Percentiles rank a stretch among this genome's conserved stretches.
Conservation (phyloP, 768 basidiomycete species). For the Termitomyces eurrhizus region DNA sequence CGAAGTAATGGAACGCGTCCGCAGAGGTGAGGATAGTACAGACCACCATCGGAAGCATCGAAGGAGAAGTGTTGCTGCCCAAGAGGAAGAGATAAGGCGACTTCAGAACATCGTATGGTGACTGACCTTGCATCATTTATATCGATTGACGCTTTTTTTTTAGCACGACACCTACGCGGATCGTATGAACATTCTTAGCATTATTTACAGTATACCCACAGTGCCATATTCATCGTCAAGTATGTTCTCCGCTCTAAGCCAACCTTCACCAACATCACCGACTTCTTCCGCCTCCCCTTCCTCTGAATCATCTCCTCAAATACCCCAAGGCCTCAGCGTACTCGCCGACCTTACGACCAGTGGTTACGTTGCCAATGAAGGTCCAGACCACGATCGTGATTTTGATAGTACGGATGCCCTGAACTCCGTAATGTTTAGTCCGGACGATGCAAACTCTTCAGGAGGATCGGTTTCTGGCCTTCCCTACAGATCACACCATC, state of each 20-base stretch:
- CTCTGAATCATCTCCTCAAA: slow-evolving; percentile 42
- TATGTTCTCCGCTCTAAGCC: slow-evolving; percentile 32
- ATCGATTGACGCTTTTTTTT: slow-evolving; percentile 7
- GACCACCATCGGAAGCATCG: slow-evolving; percentile 55
- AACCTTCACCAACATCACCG: slow-evolving; percentile 19
- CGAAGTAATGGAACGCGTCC: slow-evolving; percentile 90
- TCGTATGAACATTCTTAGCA: slow-evolving; percentile 87
- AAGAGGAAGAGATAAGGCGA: slow-evolving; percentile 85
- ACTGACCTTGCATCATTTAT: slow-evolving; percentile 3
- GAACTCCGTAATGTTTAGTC: slow-evolving; percentile 43
- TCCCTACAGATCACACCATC: slow-evolving; percentile 35
- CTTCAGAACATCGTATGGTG: slow-evolving; percentile 83
- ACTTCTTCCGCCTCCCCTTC: slow-evolving; percentile 46
- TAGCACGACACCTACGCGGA: slow-evolving; percentile 96
- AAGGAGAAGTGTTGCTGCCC: slow-evolving; percentile 79
- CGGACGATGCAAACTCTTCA: slow-evolving; percentile 31
- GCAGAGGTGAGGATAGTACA: slow-evolving; percentile 78
- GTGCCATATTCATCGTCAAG: slow-evolving; percentile 62
- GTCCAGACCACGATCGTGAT: slow-evolving; percentile 22
- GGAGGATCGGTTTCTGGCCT: slow-evolving; percentile 27
- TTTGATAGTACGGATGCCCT: slow-evolving; percentile 38
- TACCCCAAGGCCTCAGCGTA: slow-evolving; percentile 32
- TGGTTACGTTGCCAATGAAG: slow-evolving; percentile 19
- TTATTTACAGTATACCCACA: slow-evolving; percentile 84
- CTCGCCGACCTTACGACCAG: slow-evolving; percentile 33